Percentiles rank a stretch among this genome's conserved stretches.
phyloP scores from a whole-genome alignment of 441 rosid species.

The Gossypium lobatum region DNA sequence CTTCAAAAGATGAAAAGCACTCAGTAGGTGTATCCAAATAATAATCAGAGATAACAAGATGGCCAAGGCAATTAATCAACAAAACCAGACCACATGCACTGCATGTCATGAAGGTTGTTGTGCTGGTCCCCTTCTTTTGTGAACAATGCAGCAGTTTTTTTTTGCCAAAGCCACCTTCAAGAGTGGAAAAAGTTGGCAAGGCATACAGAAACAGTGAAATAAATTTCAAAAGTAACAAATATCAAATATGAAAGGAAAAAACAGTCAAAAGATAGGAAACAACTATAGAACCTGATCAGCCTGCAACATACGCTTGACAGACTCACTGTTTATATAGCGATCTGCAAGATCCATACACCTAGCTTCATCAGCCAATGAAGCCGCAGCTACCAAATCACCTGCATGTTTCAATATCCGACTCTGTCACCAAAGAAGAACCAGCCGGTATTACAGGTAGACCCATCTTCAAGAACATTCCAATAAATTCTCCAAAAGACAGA shows the following conservation, averaged over 20 bases:
- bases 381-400: constrained; percentile 89
- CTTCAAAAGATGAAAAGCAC: constrained; percentile 32
- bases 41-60: neutral
- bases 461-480: constrained; percentile 3
- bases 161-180: constrained; percentile 84
- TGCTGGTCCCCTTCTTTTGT: constrained; percentile 99
- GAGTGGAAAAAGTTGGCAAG: constrained; percentile 8
- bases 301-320: constrained; percentile 97
- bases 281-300: constrained; percentile 85
- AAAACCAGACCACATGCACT: constrained; percentile 97
- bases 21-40: constrained; percentile 12
- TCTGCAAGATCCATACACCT: constrained; percentile 99
- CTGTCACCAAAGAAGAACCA: constrained; percentile 38
- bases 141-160: constrained; percentile 91
- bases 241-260: neutral
- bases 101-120: constrained; percentile 99
- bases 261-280: constrained; percentile 27
- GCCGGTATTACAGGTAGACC: neutral
- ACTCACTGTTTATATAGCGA: constrained; percentile 91
- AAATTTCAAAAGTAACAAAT: constrained; percentile 8
- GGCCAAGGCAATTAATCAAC: constrained; percentile 15
- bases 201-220: constrained; percentile 16
- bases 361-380: constrained; percentile 99
- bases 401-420: constrained; percentile 98
- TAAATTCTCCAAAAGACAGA: neutral